A percentile compares a stretch with the other conserved stretches of the same genome.
Evolutionary conservation across 768 basidiomycete genomes (phyloP).

Genomic region (Agrocybe pediades): DNA sequence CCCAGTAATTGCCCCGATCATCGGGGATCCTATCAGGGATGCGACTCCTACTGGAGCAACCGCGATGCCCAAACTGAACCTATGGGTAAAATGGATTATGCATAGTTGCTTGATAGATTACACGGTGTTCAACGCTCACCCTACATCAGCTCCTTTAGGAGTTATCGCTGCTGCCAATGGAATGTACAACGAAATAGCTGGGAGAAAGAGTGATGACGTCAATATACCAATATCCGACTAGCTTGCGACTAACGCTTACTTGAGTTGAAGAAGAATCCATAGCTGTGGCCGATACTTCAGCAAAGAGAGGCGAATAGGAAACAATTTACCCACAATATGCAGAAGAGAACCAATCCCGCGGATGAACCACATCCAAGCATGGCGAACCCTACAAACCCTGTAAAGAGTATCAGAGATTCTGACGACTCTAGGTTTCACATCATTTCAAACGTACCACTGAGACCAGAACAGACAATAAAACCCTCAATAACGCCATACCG

Average conservation of each 20-base stretch:
- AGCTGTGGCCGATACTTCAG: too few relatives aligned
- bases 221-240: not conserved
- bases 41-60: constrained; percentile 7
- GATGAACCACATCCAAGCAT: constrained; percentile 6
- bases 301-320: not conserved
- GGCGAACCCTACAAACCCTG: constrained; percentile 5
- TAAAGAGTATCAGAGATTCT: not conserved
- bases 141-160: not conserved
- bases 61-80: constrained; percentile 7
- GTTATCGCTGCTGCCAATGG: constrained; percentile 1
- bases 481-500: constrained; percentile 31
- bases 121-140: not conserved
- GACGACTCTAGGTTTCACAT: not conserved
- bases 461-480: constrained; percentile 28
- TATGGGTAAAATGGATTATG: not conserved
- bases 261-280: constrained; percentile 10
- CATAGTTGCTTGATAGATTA: not conserved
- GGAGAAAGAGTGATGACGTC: not conserved
- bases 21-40: constrained; percentile 9
- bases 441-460: constrained; percentile 7
- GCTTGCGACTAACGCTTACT: not conserved
- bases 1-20: constrained; percentile 7
- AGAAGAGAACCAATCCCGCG: constrained; percentile 1
- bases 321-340: not conserved
- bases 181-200: constrained; percentile 5